These are phyloP conservation scores for Hyphodiscus sp. DNA, from an alignment of 2,329 filamentous ascomycete species.

Conservation along the genomic window DNA sequence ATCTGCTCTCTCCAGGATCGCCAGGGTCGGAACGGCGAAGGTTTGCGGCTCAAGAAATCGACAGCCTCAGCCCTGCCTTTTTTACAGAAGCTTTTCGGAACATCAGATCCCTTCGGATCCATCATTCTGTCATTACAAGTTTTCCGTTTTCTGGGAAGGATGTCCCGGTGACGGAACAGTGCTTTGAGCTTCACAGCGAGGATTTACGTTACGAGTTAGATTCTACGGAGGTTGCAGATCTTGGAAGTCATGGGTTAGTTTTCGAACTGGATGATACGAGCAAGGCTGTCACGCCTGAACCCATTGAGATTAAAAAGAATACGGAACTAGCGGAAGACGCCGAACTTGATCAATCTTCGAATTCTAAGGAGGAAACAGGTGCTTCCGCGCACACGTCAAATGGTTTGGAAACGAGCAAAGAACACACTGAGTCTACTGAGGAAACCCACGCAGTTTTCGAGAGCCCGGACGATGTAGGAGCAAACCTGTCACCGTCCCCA, in stretches of 20 bases:
- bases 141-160: constrained; percentile 15
- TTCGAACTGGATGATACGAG: constrained; percentile 17
- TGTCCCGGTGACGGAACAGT: constrained; percentile 3
- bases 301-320: background rate
- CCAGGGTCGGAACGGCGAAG: constrained; percentile 2
- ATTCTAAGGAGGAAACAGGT: background rate
- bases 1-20: constrained; percentile 8
- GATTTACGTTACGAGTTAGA: constrained; percentile 14
- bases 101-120: constrained; percentile 14
- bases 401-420: background rate
- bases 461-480: constrained; percentile 10
- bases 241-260: background rate
- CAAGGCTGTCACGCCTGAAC: background rate
- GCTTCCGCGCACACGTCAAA: background rate
- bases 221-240: constrained; percentile 9
- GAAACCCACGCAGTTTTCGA: constrained; percentile 7
- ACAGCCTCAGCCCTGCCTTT: constrained; percentile 7
- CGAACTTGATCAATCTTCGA: background rate
- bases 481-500: background rate
- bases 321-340: background rate
- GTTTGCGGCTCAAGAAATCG: constrained; percentile 5
- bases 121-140: constrained; percentile 16
- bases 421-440: background rate
- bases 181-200: constrained; percentile 15
- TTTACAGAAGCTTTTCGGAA: constrained; percentile 16